phyloP scores from a whole-genome alignment of 2,329 filamentous ascomycete species.

The Clarireedia monteithiana region DNA sequence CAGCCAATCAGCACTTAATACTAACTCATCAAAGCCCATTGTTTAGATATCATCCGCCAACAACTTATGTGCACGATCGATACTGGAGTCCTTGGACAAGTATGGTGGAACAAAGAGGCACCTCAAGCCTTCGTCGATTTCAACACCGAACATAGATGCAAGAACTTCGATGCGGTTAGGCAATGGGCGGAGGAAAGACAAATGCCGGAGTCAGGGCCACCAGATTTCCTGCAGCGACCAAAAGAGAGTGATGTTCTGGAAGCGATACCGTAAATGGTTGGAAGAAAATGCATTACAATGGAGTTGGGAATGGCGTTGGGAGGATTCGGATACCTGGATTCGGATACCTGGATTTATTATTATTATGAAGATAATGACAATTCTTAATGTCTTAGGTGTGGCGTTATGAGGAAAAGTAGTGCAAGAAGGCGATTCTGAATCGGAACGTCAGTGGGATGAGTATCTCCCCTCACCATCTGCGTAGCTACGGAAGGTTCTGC shows the following conservation, averaged over 20 bases:
- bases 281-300: too few relatives aligned
- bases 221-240: constrained; percentile 24
- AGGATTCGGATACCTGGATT: too few relatives aligned
- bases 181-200: constrained; percentile 44
- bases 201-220: constrained; percentile 24
- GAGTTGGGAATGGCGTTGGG: too few relatives aligned
- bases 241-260: constrained; percentile 15
- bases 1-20: neutral
- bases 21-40: constrained; percentile 36
- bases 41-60: constrained; percentile 46
- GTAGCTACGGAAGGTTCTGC: too few relatives aligned
- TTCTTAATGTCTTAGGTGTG: neutral
- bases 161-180: constrained; percentile 44
- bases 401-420: too few relatives aligned
- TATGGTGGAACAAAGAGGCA: constrained; percentile 41
- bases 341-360: too few relatives aligned
- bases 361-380: neutral
- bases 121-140: constrained; percentile 43
- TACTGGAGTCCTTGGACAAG: constrained; percentile 44
- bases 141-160: constrained; percentile 45
- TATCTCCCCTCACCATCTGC: too few relatives aligned
- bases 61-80: constrained; percentile 49
- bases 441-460: too few relatives aligned
- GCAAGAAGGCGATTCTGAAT: too few relatives aligned
- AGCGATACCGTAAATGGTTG: neutral